phyloP scores from a whole-genome alignment of 129 eudicot genomes.

The Kitagawia praeruptora region DNA sequence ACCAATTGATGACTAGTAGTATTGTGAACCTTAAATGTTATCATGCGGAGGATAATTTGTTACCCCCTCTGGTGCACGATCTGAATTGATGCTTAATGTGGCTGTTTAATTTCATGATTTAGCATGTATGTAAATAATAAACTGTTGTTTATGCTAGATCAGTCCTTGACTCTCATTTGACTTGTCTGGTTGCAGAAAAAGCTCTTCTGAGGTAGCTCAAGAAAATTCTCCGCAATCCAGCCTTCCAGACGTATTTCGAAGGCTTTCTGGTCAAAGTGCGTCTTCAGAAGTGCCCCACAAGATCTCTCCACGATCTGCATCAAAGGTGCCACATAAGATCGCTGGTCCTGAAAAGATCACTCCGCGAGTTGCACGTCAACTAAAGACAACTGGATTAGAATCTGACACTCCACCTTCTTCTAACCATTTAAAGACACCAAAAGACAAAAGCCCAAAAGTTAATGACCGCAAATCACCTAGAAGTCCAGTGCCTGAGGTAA shows the following conservation, averaged over 20 bases:
- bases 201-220: slow-evolving; percentile 21
- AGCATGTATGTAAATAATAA: background rate
- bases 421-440: slow-evolving; percentile 1
- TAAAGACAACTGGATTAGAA: slow-evolving; percentile 22
- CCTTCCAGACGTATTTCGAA: slow-evolving; percentile 19
- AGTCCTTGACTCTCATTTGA: background rate
- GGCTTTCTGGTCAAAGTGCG: slow-evolving; percentile 3
- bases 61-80: background rate
- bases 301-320: slow-evolving; percentile 21
- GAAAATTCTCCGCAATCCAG: slow-evolving; percentile 18
- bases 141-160: background rate
- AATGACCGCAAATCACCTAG: slow-evolving; percentile 1
- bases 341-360: slow-evolving; percentile 23
- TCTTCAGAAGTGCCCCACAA: slow-evolving; percentile 22
- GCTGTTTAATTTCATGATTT: background rate
- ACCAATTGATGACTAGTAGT: slow-evolving; percentile 1
- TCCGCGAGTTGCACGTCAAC: slow-evolving; percentile 29
- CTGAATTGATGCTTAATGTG: background rate
- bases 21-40: background rate
- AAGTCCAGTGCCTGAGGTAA: slow-evolving; percentile 12
- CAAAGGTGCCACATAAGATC: slow-evolving; percentile 22
- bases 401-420: slow-evolving; percentile 23
- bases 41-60: background rate
- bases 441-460: slow-evolving; percentile 8
- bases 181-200: slow-evolving; percentile 19